Conservation (phyloP, 2,329 filamentous ascomycete species). For the Periconia digitata region DNA sequence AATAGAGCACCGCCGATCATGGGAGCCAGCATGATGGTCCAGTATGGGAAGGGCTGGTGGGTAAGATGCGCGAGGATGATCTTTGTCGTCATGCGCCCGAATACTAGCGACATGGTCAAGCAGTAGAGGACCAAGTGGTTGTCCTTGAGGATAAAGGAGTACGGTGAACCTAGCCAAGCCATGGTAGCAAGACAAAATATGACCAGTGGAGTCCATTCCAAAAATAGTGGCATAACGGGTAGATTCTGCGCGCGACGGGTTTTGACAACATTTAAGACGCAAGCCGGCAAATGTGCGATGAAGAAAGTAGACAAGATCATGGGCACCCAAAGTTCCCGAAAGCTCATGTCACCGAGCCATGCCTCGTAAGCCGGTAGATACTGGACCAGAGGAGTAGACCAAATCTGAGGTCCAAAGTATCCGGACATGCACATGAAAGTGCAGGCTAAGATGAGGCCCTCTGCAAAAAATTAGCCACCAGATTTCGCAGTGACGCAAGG, state of each 20-base stretch:
- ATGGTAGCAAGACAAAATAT: constrained; percentile 75
- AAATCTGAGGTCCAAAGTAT: constrained; percentile 84
- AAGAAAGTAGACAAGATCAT: constrained; percentile 51
- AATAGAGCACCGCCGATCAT: constrained; percentile 83
- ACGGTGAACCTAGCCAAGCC: constrained; percentile 86
- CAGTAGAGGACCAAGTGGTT: constrained; percentile 93
- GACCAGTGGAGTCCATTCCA: constrained; percentile 91
- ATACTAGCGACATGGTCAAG: constrained; percentile 92
- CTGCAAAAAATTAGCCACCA: constrained; percentile 42
- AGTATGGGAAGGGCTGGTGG: constrained; percentile 91
- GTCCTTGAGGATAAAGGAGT: constrained; percentile 76
- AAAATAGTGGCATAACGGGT: constrained; percentile 78
- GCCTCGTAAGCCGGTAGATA: constrained; percentile 40
- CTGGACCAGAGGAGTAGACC: constrained; percentile 73
- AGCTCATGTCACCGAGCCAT: constrained; percentile 71
- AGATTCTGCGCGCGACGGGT: constrained; percentile 73
- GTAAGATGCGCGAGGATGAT: constrained; percentile 97
- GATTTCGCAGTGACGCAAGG: neutral
- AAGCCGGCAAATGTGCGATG: constrained; percentile 77
- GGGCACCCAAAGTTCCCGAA: constrained; percentile 86
- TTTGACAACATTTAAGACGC: constrained; percentile 79
- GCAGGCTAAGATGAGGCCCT: constrained; percentile 88
- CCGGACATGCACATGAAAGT: constrained; percentile 84
- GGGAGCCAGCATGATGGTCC: constrained; percentile 88
- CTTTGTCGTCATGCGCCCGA: constrained; percentile 97